These are phyloP conservation scores for Diaporthe citri DNA, from an alignment of 2,329 filamentous ascomycete species.

Conservation along the genomic window DNA sequence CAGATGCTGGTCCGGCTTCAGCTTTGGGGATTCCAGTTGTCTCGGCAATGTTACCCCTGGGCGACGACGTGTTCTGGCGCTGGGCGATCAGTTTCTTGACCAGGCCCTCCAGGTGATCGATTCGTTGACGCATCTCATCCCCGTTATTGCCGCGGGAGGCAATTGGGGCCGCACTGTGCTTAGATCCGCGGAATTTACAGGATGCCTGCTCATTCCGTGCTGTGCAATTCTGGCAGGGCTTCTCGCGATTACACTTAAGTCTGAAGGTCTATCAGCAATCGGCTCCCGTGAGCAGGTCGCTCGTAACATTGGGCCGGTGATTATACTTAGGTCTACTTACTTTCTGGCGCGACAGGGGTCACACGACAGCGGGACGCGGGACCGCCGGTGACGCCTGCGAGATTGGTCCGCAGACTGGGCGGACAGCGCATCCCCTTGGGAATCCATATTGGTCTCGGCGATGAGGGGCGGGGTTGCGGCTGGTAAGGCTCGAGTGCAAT, in stretches of 20 bases:
- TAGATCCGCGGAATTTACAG: conserved; percentile 45
- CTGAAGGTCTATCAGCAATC: conserved; percentile 38
- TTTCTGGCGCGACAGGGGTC: conserved; percentile 44
- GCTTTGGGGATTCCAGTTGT: neutral
- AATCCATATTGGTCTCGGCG: neutral
- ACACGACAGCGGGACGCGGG: conserved; percentile 43
- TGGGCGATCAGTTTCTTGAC: conserved; percentile 42
- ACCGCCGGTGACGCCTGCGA: conserved; percentile 37
- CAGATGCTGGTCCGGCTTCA: neutral
- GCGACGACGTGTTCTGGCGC: conserved; percentile 15
- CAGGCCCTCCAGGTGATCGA: conserved; percentile 43
- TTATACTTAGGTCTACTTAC: conserved; percentile 34
- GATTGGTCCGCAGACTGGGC: neutral
- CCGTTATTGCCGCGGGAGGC: neutral
- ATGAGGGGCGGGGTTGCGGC: neutral
- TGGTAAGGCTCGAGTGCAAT: neutral
- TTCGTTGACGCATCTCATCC: conserved; percentile 43
- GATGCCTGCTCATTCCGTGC: conserved; percentile 42
- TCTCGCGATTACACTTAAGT: conserved; percentile 48
- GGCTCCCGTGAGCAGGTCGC: neutral
- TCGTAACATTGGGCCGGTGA: neutral
- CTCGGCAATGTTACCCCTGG: neutral
- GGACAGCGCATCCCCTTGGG: neutral
- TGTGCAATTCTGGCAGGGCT: conserved; percentile 47
- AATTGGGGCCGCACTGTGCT: conserved; percentile 9